These are phyloP conservation scores for Fusarium ambrosium DNA, from an alignment of 2,329 filamentous ascomycete species.

Conservation along the genomic window DNA sequence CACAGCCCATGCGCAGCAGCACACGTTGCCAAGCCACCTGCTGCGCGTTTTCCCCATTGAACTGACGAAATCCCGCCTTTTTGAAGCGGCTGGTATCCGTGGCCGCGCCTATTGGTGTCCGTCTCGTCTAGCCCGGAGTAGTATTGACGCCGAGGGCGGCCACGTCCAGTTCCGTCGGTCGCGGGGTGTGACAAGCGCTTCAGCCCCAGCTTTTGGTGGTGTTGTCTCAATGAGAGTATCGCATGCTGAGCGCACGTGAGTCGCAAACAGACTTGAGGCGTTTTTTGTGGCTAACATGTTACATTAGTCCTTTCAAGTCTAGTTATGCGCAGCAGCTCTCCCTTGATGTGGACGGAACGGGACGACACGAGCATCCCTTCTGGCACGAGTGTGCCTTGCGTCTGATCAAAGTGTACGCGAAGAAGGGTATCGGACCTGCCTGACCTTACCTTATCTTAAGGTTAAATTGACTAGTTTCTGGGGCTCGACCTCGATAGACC, in stretches of 20 bases:
- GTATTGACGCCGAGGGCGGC: not conserved
- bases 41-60: not conserved
- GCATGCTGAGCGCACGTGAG: not conserved
- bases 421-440: not conserved
- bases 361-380: not conserved
- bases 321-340: not conserved
- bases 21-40: not conserved
- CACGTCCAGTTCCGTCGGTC: not conserved
- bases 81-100: not conserved
- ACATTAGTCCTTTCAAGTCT: not conserved
- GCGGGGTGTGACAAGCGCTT: not conserved
- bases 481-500: not conserved
- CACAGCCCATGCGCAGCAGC: not conserved
- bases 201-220: not conserved
- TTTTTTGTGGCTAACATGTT: not conserved
- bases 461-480: not conserved
- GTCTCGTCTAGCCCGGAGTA: not conserved
- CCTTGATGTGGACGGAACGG: not conserved
- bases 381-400: not conserved
- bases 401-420: not conserved
- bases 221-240: not conserved
- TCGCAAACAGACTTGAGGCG: not conserved
- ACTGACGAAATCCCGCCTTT: not conserved
- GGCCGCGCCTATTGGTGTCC: not conserved
- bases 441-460: not conserved